A percentile compares a stretch with the other conserved stretches of the same genome.
phyloP scores from a whole-genome alignment of 495 filamentous ascomycete genomes.

The Letharia columbiana region DNA sequence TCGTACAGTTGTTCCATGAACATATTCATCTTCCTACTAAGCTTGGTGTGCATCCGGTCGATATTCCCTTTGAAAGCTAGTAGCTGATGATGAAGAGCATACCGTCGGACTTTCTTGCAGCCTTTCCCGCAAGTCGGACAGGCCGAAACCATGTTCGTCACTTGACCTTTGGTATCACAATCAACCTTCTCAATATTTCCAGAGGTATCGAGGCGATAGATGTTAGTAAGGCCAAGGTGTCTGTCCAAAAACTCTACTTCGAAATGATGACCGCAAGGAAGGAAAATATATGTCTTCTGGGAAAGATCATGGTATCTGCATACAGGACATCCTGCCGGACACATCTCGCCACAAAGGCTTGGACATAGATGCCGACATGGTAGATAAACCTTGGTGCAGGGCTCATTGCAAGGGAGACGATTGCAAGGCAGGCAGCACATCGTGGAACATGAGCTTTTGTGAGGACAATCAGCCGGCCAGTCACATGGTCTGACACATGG shows the following conservation, averaged over 20 bases:
- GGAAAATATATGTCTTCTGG: constrained; percentile 15
- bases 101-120: constrained; percentile 19
- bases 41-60: constrained; percentile 19
- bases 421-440: constrained; percentile 25
- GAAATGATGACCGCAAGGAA: constrained; percentile 26
- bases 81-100: constrained; percentile 19
- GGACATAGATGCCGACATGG: constrained; percentile 24
- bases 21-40: constrained; percentile 16
- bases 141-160: not conserved
- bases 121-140: constrained; percentile 19
- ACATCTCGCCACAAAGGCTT: constrained; percentile 23
- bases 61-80: constrained; percentile 10
- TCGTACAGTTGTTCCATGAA: constrained; percentile 15
- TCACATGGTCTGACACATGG: constrained; percentile 21
- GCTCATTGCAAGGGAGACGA: constrained; percentile 22
- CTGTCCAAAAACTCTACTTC: constrained; percentile 21
- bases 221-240: constrained; percentile 8
- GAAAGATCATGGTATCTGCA: constrained; percentile 16
- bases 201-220: constrained; percentile 13
- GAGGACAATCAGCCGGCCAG: constrained; percentile 9
- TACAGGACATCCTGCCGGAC: constrained; percentile 16
- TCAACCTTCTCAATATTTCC: constrained; percentile 13
- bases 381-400: constrained; percentile 19
- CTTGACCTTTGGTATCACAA: not conserved
- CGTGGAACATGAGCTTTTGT: constrained; percentile 15